Conservation (phyloP, 805 yeast species). For the Lipomyces mesembrius region DNA sequence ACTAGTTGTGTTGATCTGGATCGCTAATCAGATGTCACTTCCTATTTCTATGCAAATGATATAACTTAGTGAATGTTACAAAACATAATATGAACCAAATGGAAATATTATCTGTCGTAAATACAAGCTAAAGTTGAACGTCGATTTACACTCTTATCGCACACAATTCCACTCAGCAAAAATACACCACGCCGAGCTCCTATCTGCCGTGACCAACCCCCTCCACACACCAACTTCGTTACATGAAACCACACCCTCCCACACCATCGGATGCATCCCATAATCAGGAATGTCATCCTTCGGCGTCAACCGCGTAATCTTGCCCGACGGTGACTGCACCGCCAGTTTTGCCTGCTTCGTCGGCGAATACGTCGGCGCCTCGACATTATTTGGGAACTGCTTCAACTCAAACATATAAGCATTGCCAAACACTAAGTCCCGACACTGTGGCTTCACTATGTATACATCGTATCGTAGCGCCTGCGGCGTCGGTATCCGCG, state of each 20-base stretch:
- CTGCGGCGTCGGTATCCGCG: constrained; percentile 71
- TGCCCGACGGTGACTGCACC: constrained; percentile 84
- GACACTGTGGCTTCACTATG: constrained; percentile 82
- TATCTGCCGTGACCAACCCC: constrained; percentile 75
- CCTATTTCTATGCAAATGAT: background rate
- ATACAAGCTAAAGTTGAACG: background rate
- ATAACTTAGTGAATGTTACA: background rate
- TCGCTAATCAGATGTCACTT: background rate
- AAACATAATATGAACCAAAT: background rate
- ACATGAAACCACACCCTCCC: constrained; percentile 64
- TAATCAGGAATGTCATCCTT: constrained; percentile 52
- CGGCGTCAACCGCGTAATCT: constrained; percentile 58
- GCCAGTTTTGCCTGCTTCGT: constrained; percentile 56
- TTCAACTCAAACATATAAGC: constrained; percentile 67
- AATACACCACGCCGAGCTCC: constrained; percentile 34
- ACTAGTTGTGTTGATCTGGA: background rate
- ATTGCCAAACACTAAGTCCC: constrained; percentile 58
- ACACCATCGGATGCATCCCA: constrained; percentile 44
- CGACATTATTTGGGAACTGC: constrained; percentile 56
- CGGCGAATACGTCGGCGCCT: constrained; percentile 24
- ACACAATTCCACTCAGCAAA: constrained; percentile 84
- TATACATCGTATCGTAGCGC: constrained; percentile 76
- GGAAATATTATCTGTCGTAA: background rate
- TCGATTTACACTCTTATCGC: background rate
- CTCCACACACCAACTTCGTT: constrained; percentile 82